Percentiles rank a stretch among this genome's conserved stretches.
Conservation (phyloP, 2,329 filamentous ascomycete species). For the Colletotrichum liriopes region DNA sequence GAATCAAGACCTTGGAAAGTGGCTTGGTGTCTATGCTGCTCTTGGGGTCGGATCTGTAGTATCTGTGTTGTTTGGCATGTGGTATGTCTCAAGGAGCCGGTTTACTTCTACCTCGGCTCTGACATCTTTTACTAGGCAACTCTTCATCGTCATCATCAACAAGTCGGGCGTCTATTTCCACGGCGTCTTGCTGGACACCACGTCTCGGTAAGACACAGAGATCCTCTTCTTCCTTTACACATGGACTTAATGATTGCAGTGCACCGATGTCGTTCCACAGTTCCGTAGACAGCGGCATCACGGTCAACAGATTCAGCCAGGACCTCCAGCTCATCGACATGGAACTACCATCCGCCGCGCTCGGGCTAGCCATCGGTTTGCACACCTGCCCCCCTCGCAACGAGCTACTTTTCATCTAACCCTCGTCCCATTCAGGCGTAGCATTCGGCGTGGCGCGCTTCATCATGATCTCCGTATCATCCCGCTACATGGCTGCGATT, state of each 20-base stretch:
- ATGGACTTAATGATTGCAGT: neutral
- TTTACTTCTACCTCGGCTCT: conserved; percentile 2
- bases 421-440: neutral
- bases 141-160: conserved; percentile 52
- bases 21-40: conserved; percentile 54
- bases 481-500: conserved; percentile 52
- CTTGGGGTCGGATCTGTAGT: conserved; percentile 27
- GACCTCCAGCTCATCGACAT: conserved; percentile 46
- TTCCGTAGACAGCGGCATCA: conserved; percentile 44
- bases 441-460: conserved; percentile 36
- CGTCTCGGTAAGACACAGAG: conserved; percentile 39
- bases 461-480: conserved; percentile 48
- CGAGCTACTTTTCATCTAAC: neutral
- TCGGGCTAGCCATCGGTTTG: conserved; percentile 41
- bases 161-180: conserved; percentile 51
- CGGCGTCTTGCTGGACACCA: conserved; percentile 47
- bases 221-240: neutral
- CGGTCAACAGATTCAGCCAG: conserved; percentile 46
- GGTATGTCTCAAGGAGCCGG: conserved; percentile 43
- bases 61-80: conserved; percentile 24
- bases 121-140: conserved; percentile 45
- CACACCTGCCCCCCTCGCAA: too few species aligned
- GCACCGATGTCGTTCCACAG: conserved; percentile 45
- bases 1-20: conserved; percentile 55
- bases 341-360: conserved; percentile 45